A percentile compares a stretch with the other conserved stretches of the same genome.
Conservation (phyloP, 352 stramenopile genomes). For the Phytophthora pini region DNA sequence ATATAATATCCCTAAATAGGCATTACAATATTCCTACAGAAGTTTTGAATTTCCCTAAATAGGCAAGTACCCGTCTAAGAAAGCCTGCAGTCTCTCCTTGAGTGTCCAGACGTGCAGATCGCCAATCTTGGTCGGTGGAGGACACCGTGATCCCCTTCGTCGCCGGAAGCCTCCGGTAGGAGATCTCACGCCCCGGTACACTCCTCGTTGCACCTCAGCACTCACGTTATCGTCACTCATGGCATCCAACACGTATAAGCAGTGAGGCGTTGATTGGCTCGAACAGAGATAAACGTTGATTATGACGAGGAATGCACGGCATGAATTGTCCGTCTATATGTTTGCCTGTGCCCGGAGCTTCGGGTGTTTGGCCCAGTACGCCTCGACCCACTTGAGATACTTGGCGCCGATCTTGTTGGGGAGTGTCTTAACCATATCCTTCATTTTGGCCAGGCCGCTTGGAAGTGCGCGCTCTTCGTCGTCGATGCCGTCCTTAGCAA, state of each 20-base stretch:
- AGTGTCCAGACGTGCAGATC: not conserved
- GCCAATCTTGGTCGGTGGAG: not conserved
- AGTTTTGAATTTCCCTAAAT: too few relatives aligned
- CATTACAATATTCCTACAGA: not conserved
- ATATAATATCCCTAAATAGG: too few relatives aligned
- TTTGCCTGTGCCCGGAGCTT: not conserved
- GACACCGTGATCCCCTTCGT: not conserved
- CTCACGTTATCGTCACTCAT: not conserved
- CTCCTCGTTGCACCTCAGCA: not conserved
- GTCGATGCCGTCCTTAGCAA: not conserved
- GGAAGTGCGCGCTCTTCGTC: not conserved
- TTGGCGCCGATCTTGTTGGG: not conserved
- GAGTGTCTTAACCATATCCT: not conserved
- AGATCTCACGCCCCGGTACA: not conserved
- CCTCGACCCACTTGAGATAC: not conserved
- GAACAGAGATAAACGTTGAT: not conserved
- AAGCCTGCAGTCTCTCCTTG: not conserved
- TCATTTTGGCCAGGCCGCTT: not conserved
- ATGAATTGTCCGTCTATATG: not conserved
- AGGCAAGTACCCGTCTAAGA: not conserved
- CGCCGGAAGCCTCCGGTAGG: not conserved
- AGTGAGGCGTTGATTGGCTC: too few relatives aligned
- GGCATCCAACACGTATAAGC: too few relatives aligned
- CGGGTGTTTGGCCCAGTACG: not conserved
- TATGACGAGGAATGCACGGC: not conserved